phyloP scores from a whole-genome alignment of 139 green algal genomes.

The Chlamydomonas sp. region DNA sequence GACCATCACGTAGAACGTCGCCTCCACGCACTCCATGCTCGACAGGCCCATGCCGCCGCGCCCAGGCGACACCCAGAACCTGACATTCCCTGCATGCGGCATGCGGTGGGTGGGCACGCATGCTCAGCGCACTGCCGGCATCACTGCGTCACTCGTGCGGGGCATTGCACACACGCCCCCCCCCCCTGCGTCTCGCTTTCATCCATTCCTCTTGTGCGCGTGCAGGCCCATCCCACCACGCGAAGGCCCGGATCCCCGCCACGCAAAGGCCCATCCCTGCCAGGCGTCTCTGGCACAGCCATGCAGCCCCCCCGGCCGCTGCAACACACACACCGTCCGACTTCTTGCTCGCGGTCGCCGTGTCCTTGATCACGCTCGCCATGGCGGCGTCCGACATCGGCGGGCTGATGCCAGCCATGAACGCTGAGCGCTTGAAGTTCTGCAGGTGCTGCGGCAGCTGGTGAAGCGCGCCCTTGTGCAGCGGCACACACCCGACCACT shows the following conservation, averaged over 20 bases:
- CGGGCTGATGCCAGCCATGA: constrained; percentile 39
- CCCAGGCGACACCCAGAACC: constrained; percentile 63
- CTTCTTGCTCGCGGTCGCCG: constrained; percentile 52
- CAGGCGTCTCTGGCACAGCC: background rate
- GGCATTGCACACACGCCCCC: background rate
- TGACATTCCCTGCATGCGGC: constrained; percentile 33
- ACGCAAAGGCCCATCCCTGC: background rate
- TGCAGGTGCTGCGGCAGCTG: constrained; percentile 62
- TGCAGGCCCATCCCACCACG: background rate
- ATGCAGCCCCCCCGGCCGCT: background rate
- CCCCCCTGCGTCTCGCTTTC: background rate
- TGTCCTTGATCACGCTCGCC: constrained; percentile 65
- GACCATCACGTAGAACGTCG: constrained; percentile 59
- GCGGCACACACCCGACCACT: constrained; percentile 66
- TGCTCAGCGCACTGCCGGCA: background rate
- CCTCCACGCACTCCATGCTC: constrained; percentile 25
- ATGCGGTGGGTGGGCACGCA: background rate
- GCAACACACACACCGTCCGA: constrained; percentile 49
- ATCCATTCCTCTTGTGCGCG: background rate
- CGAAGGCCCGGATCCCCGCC: background rate
- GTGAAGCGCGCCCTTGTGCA: constrained; percentile 68
- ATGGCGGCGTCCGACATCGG: constrained; percentile 41
- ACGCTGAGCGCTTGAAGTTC: constrained; percentile 43
- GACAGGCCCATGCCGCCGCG: constrained; percentile 52
- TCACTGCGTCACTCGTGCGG: background rate